Evolutionary conservation across 176 grass and related monocot species (phyloP), one percentile per base, ranked within the genome.

Genomic region (Melocanna baccifera): DNA sequence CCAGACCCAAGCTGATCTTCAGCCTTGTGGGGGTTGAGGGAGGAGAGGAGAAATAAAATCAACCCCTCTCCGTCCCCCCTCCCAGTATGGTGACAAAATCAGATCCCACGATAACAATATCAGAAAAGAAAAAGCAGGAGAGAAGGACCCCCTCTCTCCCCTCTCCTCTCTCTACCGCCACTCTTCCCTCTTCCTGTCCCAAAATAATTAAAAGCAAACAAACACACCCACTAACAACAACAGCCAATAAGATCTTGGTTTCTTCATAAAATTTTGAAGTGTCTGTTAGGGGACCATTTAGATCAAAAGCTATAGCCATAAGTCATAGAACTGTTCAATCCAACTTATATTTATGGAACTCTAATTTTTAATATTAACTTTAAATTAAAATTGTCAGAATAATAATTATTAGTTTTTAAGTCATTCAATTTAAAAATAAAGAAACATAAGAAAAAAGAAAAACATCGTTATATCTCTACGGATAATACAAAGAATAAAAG

Each of bases 91-190:
- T 20, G n/a, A 25, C 56, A 25, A 56, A 57, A 92, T 84, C 85
- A 67, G 93, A 94, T 92, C 93, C 88, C 76, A 76, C 75, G 90
- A 78, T 81, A 78, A 71, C 76, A 85, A 82, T 78, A 85, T 58
- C 30, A 72, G 73, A 81, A 86, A 85, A 19, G 25, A 76, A 32
- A 77, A 70, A 19, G 14, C 53, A 42, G 76, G 43, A 14, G 46
- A 85, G 18, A 74, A 85, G 12, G 45, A 42, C 47, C 6, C 20
- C 1, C 15, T 37, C 62, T 57, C 76, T 70, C 63, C 37, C 1
- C 65, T 19, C 3, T 10, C 56, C n/a, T 41, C 16, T 36, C 7
- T 29, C 14, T 41, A 40, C 65, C 69, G 15, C 75, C 3, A 42
- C 26, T 78, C 34, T 0, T 81, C 10, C 25, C 16, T 22, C 76